phyloP scores from a whole-genome alignment of 2,329 filamentous ascomycete species.

The Aureobasidium sp. region DNA sequence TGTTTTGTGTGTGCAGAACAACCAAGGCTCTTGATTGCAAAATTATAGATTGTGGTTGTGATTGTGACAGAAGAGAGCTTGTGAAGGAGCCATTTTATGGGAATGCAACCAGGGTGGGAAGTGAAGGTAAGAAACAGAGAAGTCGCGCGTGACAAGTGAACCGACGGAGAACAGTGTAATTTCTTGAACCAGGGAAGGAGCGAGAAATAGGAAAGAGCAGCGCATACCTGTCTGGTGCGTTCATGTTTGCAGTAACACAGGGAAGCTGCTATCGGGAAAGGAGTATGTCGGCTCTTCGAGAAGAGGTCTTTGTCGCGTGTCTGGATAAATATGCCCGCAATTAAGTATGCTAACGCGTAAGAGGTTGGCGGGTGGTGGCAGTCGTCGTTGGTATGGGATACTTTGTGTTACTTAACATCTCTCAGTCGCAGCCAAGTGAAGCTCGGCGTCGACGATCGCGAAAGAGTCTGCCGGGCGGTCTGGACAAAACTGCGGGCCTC shows the following conservation, averaged over 20 bases:
- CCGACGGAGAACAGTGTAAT: neutral
- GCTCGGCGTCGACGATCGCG: neutral
- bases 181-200: neutral
- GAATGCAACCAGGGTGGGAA: neutral
- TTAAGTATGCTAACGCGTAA: neutral
- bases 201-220: conserved; percentile 9
- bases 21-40: neutral
- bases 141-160: neutral
- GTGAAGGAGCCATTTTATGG: neutral
- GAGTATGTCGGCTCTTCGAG: conserved; percentile 5
- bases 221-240: conserved; percentile 47
- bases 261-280: neutral
- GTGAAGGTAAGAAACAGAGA: neutral
- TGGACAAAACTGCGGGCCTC: neutral
- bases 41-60: neutral
- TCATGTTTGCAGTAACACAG: conserved; percentile 35
- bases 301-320: neutral
- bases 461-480: conserved; percentile 10
- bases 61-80: neutral
- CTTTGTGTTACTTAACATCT: neutral
- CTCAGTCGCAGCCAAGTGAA: neutral
- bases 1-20: neutral
- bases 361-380: neutral
- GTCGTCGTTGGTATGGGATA: conserved; percentile 6
- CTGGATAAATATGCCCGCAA: neutral